Evolutionary conservation across 169 alveolate genomes (phyloP).

Genomic region (Cryptosporidium felis): DNA sequence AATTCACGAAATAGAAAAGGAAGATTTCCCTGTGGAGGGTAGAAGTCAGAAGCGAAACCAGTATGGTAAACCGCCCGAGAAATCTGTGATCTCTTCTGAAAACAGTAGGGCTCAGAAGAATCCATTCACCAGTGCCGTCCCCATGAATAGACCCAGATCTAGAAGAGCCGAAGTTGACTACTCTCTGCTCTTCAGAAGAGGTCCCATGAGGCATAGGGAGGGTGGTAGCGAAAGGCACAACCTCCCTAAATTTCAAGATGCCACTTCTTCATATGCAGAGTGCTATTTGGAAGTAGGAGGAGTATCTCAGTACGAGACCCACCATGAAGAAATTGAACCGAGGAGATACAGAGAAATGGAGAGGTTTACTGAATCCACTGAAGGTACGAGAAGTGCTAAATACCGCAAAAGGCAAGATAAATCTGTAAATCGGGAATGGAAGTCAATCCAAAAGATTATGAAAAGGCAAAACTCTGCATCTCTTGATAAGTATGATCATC

Average conservation of each 20-base stretch:
- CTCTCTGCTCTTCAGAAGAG: neutral
- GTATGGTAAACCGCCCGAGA: no score
- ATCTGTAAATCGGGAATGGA: conserved; percentile 26
- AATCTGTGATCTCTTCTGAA: no score
- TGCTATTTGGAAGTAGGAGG: conserved; percentile 60
- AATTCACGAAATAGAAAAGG: neutral
- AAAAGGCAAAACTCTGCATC: conserved; percentile 11
- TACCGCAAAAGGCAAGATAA: conserved; percentile 1
- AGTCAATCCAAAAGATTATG: conserved; percentile 17
- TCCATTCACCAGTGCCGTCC: no score
- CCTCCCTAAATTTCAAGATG: conserved; percentile 2
- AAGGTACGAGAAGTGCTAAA: neutral
- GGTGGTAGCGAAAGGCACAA: neutral
- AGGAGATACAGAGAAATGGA: neutral
- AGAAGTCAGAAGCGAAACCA: no score
- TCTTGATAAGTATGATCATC: no score
- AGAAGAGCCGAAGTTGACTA: neutral
- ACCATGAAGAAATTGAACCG: conserved; percentile 18
- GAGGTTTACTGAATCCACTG: neutral
- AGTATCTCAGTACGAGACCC: conserved; percentile 13
- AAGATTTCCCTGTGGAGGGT: no score
- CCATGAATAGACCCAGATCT: neutral
- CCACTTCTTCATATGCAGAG: conserved; percentile 37
- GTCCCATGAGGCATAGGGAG: neutral
- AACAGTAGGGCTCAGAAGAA: no score